Evolutionary conservation across 2,329 filamentous ascomycete species (phyloP).

Genomic region (Alternaria brassicae): DNA sequence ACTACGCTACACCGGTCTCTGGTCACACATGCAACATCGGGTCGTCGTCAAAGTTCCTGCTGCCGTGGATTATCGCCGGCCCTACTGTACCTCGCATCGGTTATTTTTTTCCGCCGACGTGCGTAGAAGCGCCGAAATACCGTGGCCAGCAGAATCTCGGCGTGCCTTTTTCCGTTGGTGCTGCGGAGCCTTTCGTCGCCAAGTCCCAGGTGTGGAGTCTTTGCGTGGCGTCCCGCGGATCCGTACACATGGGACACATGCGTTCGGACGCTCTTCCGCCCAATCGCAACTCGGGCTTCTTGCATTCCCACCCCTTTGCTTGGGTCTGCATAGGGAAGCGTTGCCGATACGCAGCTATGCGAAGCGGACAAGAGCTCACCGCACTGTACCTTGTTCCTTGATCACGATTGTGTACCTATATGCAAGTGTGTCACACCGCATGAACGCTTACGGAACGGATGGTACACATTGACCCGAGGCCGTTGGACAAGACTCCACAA

Average conservation of each 20-base stretch:
- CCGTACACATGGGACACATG: conserved; percentile 19
- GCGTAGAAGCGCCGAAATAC: conserved; percentile 3
- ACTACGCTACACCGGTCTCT: background rate
- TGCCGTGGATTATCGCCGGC: conserved; percentile 7
- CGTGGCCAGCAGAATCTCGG: conserved; percentile 15
- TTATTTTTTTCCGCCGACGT: background rate
- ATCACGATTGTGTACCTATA: conserved; percentile 2
- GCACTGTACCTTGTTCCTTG: conserved; percentile 9
- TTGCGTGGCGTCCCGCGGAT: conserved; percentile 19
- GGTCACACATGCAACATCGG: conserved; percentile 5
- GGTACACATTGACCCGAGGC: background rate
- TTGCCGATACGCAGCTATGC: conserved; percentile 7
- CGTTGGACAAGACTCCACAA: background rate
- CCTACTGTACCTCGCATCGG: conserved; percentile 2
- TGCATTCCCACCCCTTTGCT: background rate
- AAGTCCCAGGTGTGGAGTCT: conserved; percentile 10
- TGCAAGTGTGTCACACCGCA: conserved; percentile 19
- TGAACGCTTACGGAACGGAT: conserved; percentile 7
- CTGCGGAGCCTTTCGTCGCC: conserved; percentile 5
- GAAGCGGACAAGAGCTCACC: conserved; percentile 14
- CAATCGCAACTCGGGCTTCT: conserved; percentile 7
- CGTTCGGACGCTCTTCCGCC: conserved; percentile 11
- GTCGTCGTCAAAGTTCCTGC: conserved; percentile 4
- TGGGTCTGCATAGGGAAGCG: conserved; percentile 7
- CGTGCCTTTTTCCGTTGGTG: conserved; percentile 8